phyloP scores from a whole-genome alignment of 495 filamentous ascomycete genomes.

The Aeminium ludgeri region DNA sequence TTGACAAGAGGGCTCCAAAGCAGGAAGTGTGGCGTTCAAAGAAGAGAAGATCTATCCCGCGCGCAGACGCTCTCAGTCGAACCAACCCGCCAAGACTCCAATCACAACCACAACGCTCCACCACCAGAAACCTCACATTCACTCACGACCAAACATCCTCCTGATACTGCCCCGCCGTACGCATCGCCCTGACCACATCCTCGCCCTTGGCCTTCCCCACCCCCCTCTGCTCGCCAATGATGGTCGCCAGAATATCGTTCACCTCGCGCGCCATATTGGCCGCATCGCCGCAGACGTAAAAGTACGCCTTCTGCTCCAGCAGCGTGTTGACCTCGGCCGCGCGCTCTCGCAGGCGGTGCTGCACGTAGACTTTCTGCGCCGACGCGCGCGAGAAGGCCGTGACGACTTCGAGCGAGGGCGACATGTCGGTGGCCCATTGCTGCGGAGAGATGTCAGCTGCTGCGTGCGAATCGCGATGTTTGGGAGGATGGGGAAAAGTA shows the following conservation, averaged over 20 bases:
- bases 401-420: slow-evolving; percentile 72
- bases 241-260: slow-evolving; percentile 66
- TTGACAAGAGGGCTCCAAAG: too few species aligned
- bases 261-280: slow-evolving; percentile 98
- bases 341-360: slow-evolving; percentile 73
- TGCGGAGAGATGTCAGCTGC: slow-evolving; percentile 24
- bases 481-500: slow-evolving; percentile 24
- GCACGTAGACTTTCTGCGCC: slow-evolving; percentile 84
- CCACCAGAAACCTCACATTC: not conserved
- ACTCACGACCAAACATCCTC: slow-evolving; percentile 26
- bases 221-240: slow-evolving; percentile 66
- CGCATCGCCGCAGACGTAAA: slow-evolving; percentile 97
- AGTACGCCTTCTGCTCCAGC: slow-evolving; percentile 74
- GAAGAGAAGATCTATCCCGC: too few species aligned
- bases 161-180: slow-evolving; percentile 86
- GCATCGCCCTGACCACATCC: slow-evolving; percentile 91
- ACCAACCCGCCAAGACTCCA: not conserved
- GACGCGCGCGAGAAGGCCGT: slow-evolving; percentile 86
- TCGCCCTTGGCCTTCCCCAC: slow-evolving; percentile 73
- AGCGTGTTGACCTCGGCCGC: slow-evolving; percentile 77
- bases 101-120: too few species aligned
- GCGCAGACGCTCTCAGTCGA: too few species aligned
- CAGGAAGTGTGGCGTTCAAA: too few species aligned
- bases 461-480: not conserved
- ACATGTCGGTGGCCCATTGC: slow-evolving; percentile 66